Percentiles rank a stretch among this genome's conserved stretches.
Conservation (phyloP, 106 monocot species). For the Apostasia shenzhenica region DNA sequence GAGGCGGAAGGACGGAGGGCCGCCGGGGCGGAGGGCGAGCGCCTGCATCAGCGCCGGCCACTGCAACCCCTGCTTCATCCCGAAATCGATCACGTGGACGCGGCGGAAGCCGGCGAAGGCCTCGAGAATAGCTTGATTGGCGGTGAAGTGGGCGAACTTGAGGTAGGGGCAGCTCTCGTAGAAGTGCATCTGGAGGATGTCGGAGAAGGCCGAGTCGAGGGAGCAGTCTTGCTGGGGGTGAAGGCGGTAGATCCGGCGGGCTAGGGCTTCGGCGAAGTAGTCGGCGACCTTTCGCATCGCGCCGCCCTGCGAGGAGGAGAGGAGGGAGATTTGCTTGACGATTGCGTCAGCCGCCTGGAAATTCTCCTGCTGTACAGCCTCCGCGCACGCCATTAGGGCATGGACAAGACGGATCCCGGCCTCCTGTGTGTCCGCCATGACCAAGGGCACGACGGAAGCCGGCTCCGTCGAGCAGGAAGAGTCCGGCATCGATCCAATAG, state of each 20-base stretch:
- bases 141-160: slow-evolving; percentile 82
- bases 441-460: slow-evolving; percentile 14
- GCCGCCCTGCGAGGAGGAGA: slow-evolving; percentile 50
- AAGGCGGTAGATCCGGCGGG: slow-evolving; percentile 46
- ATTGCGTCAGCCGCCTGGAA: slow-evolving; percentile 43
- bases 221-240: slow-evolving; percentile 23
- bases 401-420: slow-evolving; percentile 63
- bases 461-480: not conserved
- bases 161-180: slow-evolving; percentile 67
- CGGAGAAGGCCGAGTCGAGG: slow-evolving; percentile 25
- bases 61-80: slow-evolving; percentile 68
- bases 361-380: slow-evolving; percentile 68
- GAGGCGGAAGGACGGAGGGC: slow-evolving; percentile 55
- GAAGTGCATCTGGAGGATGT: slow-evolving; percentile 55
- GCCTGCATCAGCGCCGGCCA: slow-evolving; percentile 75
- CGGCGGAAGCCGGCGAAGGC: slow-evolving; percentile 41
- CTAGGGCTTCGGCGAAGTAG: slow-evolving; percentile 67
- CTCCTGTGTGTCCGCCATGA: slow-evolving; percentile 57
- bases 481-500: not conserved
- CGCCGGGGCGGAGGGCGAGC: slow-evolving; percentile 53
- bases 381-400: slow-evolving; percentile 62
- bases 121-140: slow-evolving; percentile 71
- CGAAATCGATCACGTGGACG: slow-evolving; percentile 66
- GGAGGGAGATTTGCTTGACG: slow-evolving; percentile 47
- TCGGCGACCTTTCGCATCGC: slow-evolving; percentile 70